Evolutionary conservation across 192 early-diverging fungal genomes (phyloP).

Genomic region (Fimicolochytrium jonesii): DNA sequence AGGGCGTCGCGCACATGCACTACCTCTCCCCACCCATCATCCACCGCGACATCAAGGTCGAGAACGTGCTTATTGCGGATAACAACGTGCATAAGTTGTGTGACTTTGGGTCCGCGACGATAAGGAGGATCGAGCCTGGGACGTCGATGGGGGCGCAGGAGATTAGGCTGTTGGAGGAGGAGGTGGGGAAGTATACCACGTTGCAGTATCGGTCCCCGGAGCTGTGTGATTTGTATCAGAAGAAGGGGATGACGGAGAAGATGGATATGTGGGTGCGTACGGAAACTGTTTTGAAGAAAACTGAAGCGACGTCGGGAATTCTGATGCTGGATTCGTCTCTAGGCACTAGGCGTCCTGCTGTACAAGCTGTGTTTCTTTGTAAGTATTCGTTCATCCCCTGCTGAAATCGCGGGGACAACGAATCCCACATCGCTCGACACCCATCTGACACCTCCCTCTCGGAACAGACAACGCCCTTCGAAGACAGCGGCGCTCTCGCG

Average conservation of each 20-base stretch:
- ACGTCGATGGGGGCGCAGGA: constrained; percentile 59
- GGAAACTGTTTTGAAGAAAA: too few relatives aligned
- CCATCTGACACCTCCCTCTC: constrained; percentile 2
- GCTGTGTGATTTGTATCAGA: constrained; percentile 88
- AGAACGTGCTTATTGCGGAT: constrained; percentile 66
- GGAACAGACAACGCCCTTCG: constrained; percentile 86
- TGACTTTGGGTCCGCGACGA: constrained; percentile 92
- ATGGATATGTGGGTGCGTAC: constrained; percentile 54
- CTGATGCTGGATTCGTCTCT: neutral
- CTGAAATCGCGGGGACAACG: neutral
- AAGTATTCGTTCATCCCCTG: constrained; percentile 23
- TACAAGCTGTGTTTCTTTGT: constrained; percentile 93
- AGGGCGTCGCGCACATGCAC: constrained; percentile 91
- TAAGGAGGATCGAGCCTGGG: constrained; percentile 46
- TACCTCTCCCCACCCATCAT: constrained; percentile 74
- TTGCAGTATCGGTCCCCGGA: constrained; percentile 95
- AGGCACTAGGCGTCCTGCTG: constrained; percentile 88
- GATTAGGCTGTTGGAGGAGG: constrained; percentile 79
- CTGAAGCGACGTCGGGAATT: too few relatives aligned
- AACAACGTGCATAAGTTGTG: constrained; percentile 78
- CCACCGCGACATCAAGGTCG: constrained; percentile 77
- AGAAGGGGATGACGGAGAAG: constrained; percentile 78
- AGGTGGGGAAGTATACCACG: constrained; percentile 81
- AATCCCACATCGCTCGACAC: neutral
- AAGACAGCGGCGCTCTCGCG: constrained; percentile 79